Conservation (phyloP, 768 basidiomycete genomes). For the Boletus reticuloceps region DNA sequence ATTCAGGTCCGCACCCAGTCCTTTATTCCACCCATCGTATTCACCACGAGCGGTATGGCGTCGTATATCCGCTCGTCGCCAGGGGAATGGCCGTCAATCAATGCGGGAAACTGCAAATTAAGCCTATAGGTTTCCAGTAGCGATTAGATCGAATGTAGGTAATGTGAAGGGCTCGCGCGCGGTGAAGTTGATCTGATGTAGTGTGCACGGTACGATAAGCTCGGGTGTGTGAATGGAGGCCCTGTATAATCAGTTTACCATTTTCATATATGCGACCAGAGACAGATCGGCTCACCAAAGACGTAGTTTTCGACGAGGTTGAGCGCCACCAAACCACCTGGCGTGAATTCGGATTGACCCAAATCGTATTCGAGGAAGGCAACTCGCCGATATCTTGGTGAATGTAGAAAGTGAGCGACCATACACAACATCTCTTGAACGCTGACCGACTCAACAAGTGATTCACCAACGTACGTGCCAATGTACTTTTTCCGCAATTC, state of each 20-base stretch:
- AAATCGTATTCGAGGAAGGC: constrained; percentile 92
- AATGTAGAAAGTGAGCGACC: background rate
- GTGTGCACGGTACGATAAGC: constrained; percentile 68
- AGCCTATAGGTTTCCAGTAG: constrained; percentile 66
- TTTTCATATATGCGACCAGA: background rate
- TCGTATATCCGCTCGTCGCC: constrained; percentile 46
- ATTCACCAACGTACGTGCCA: constrained; percentile 74
- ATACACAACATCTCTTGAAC: background rate
- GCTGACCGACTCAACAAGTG: constrained; percentile 55
- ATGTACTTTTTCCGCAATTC: constrained; percentile 87
- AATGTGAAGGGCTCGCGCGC: too few relatives aligned
- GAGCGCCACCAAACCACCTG: constrained; percentile 81
- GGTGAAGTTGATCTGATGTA: constrained; percentile 82
- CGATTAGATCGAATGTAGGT: constrained; percentile 65
- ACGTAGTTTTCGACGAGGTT: constrained; percentile 64
- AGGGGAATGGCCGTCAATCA: constrained; percentile 26
- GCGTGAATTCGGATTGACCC: constrained; percentile 93
- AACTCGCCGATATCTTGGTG: constrained; percentile 66
- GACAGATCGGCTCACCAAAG: constrained; percentile 52
- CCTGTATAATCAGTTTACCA: constrained; percentile 43
- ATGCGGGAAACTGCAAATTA: constrained; percentile 56
- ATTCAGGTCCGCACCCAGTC: constrained; percentile 81
- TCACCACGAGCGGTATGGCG: constrained; percentile 80
- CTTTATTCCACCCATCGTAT: constrained; percentile 97
- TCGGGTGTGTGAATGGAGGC: constrained; percentile 85